phyloP scores from a whole-genome alignment of 176 grass and related monocot species.

The Hordeum marinum region DNA sequence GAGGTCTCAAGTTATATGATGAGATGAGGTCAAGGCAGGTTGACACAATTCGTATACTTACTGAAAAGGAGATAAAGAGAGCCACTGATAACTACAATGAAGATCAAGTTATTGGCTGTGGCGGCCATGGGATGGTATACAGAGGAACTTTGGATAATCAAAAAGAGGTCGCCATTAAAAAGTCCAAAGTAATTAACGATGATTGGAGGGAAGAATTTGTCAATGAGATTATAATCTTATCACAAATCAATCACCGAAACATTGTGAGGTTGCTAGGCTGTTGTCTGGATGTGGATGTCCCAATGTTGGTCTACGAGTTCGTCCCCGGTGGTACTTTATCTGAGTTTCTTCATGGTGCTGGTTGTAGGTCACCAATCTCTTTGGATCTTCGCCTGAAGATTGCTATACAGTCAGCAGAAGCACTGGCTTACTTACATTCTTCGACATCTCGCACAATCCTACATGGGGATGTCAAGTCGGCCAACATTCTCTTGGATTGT shows the following conservation, averaged over 20 bases:
- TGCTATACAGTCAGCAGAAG: not conserved
- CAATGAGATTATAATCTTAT: not conserved
- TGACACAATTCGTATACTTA: not conserved
- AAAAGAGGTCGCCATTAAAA: not conserved
- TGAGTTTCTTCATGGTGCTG: not conserved
- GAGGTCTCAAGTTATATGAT: not conserved
- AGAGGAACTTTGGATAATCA: not conserved
- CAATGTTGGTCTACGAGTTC: not conserved
- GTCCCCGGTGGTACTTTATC: not conserved
- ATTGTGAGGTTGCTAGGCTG: not conserved
- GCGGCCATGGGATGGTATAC: not conserved
- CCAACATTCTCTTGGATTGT: not conserved
- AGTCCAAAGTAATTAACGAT: not conserved
- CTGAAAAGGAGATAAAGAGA: not conserved
- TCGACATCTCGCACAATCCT: not conserved
- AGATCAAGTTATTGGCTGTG: not conserved
- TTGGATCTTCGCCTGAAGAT: not conserved
- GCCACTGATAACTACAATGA: not conserved
- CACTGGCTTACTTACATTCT: not conserved
- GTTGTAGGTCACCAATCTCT: not conserved
- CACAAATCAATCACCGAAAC: not conserved
- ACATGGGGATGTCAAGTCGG: not conserved
- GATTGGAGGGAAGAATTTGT: not conserved
- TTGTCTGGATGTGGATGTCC: not conserved
- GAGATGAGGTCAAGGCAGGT: conserved; percentile 1